Evolutionary conservation across 345 rosid genomes (phyloP), one percentile per base, ranked within the genome.

Genomic region (Raphanus sativus): DNA sequence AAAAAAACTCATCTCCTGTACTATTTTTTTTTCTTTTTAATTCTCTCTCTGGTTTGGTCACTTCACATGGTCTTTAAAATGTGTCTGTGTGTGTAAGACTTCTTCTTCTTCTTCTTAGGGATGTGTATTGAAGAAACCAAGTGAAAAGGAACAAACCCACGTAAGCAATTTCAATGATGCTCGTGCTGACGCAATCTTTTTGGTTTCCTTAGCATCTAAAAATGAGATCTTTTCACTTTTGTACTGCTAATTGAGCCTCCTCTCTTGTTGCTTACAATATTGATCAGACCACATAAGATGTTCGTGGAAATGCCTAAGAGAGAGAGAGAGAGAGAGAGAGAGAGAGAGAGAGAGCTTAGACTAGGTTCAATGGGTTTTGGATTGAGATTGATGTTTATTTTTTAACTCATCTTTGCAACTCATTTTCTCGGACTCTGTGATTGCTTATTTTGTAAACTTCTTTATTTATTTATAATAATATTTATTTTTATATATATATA

Each of bases 321-420:
- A 16, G 67, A 32, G 25, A 65, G 30, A 77, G 91, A 30, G 33
- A 30, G 33, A 26, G 29, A 26, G 29, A 26, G 29, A 26, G 29
- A 26, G 29, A 28, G 29, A n/a, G 42, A 30, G 32, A n/a, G 65
- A 29, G 24, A 62, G 29, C 0, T 32, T 32, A 77, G 91, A 75
- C 85, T 78, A 86, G 87, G 81, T 92, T 90, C 97, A 86, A 80
- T 89, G 97, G 75, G 85, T 81, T 85, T 73, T 81, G 79, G 88
- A 82, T 88, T 85, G 97, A 90, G 90, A 92, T 92, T 90, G 83
- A 79, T 88, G 89, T 86, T 58, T 58, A 50, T 50, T 10, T 40
- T 58, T 88, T 84, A 87, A 82, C 86, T 83, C 67, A 29, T 65
- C 38, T 66, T 21, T 17, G 6, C 16, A 50, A 63, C 76, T 80